These are phyloP conservation scores for Aspergillus oerlinghausenensis DNA, from an alignment of 2,329 filamentous ascomycete genomes.

Conservation along the genomic window DNA sequence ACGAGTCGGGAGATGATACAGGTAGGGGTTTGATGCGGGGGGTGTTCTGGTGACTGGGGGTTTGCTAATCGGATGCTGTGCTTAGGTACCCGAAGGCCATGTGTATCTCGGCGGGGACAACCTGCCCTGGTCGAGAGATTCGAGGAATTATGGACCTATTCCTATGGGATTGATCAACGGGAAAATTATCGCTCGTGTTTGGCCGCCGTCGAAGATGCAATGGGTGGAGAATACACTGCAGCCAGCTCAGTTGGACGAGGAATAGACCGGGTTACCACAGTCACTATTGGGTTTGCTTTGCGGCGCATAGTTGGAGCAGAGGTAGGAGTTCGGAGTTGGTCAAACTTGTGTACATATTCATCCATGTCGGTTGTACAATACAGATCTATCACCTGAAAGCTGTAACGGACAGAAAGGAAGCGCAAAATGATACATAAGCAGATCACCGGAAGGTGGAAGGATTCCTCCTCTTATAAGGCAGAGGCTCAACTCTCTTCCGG, in stretches of 20 bases:
- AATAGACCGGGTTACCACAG: background rate
- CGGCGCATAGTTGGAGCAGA: slow-evolving; percentile 1
- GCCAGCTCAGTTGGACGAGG: slow-evolving; percentile 23
- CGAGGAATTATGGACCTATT: slow-evolving; percentile 77
- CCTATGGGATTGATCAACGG: slow-evolving; percentile 79
- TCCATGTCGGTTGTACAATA: slow-evolving; percentile 42
- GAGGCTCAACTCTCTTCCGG: slow-evolving; percentile 66
- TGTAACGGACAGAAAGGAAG: slow-evolving; percentile 17
- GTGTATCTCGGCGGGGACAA: slow-evolving; percentile 92
- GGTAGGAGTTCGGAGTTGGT: slow-evolving; percentile 25
- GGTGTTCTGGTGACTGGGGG: background rate
- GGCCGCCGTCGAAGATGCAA: slow-evolving; percentile 32
- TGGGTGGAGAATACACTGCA: slow-evolving; percentile 36
- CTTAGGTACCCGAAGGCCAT: slow-evolving; percentile 80
- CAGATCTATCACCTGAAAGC: slow-evolving; percentile 26
- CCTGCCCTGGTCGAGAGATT: slow-evolving; percentile 76
- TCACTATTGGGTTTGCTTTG: background rate
- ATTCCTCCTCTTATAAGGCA: slow-evolving; percentile 60
- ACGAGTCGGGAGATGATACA: slow-evolving; percentile 40
- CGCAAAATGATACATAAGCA: slow-evolving; percentile 8
- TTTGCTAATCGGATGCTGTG: background rate
- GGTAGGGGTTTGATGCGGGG: slow-evolving; percentile 36
- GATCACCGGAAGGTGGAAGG: slow-evolving; percentile 42
- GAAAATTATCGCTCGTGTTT: slow-evolving; percentile 63
- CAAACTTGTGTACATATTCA: slow-evolving; percentile 35